Conservation (phyloP, 208 protist species). For the Leishmania major region DNA sequence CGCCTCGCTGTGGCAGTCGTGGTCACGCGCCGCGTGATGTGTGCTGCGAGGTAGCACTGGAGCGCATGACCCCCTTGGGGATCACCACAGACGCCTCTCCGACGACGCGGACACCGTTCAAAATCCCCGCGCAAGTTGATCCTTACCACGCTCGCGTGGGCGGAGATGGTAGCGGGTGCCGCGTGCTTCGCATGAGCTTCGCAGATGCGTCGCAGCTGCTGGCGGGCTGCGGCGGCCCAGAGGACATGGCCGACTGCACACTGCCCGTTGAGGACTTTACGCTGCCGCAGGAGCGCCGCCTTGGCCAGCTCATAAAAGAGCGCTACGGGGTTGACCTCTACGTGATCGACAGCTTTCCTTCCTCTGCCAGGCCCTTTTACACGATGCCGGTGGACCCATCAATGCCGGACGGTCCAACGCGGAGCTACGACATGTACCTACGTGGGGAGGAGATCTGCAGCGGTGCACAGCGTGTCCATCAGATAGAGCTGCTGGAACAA, state of each 20-base stretch:
- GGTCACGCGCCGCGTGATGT: slow-evolving; percentile 11
- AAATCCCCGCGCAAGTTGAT: background rate
- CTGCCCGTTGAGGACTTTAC: slow-evolving; percentile 75
- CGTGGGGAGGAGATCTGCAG: slow-evolving; percentile 99
- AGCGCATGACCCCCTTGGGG: slow-evolving; percentile 3
- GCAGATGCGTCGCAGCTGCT: slow-evolving; percentile 21
- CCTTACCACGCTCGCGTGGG: slow-evolving; percentile 20
- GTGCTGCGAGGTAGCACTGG: slow-evolving; percentile 25
- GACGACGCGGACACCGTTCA: background rate
- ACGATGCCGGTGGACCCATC: slow-evolving; percentile 94
- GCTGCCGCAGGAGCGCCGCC: slow-evolving; percentile 88
- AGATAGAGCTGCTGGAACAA: slow-evolving; percentile 83
- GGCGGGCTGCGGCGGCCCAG: background rate
- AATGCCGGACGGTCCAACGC: slow-evolving; percentile 33
- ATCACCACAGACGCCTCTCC: slow-evolving; percentile 1
- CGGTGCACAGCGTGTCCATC: slow-evolving; percentile 99
- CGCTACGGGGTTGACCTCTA: slow-evolving; percentile 99
- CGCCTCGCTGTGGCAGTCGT: background rate
- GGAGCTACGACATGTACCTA: slow-evolving; percentile 99
- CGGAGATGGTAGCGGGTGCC: slow-evolving; percentile 10
- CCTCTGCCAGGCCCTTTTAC: slow-evolving; percentile 98
- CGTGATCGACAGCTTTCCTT: slow-evolving; percentile 98
- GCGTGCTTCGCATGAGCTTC: slow-evolving; percentile 29
- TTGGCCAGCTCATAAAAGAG: slow-evolving; percentile 94
- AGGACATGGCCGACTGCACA: slow-evolving; percentile 3